phyloP scores from a whole-genome alignment of 495 filamentous ascomycete genomes.

The Podospora tetraspora region DNA sequence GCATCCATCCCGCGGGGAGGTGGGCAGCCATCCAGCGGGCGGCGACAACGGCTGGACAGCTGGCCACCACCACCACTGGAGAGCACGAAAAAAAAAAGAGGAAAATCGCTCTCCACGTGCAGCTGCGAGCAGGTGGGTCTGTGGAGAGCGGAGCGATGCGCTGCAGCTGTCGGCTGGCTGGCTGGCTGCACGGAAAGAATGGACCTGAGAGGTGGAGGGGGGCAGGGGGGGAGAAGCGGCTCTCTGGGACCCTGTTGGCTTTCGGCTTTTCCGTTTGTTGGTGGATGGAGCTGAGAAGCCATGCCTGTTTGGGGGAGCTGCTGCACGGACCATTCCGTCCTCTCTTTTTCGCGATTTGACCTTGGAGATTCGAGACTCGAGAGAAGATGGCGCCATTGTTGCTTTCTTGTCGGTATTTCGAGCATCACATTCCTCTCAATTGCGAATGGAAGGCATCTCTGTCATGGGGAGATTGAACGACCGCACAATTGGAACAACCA shows the following conservation, averaged over 20 bases:
- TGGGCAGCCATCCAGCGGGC: background rate
- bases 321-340: background rate
- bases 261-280: background rate
- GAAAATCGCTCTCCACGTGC: conserved; percentile 6
- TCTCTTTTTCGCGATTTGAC: background rate
- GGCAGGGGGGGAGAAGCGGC: background rate
- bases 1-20: background rate
- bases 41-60: background rate
- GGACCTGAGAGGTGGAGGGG: too few species aligned
- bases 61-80: background rate
- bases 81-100: background rate
- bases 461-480: background rate
- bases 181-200: background rate
- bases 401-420: background rate
- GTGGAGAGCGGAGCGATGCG: background rate
- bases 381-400: background rate
- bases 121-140: conserved; percentile 1
- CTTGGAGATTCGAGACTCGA: background rate
- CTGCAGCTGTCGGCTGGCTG: background rate
- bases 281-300: background rate
- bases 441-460: background rate
- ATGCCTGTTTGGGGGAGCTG: background rate
- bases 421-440: background rate
- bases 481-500: background rate
- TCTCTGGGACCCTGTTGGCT: background rate